Conservation (phyloP, 805 yeast genomes). For the Tetrapisispora phaffii region DNA sequence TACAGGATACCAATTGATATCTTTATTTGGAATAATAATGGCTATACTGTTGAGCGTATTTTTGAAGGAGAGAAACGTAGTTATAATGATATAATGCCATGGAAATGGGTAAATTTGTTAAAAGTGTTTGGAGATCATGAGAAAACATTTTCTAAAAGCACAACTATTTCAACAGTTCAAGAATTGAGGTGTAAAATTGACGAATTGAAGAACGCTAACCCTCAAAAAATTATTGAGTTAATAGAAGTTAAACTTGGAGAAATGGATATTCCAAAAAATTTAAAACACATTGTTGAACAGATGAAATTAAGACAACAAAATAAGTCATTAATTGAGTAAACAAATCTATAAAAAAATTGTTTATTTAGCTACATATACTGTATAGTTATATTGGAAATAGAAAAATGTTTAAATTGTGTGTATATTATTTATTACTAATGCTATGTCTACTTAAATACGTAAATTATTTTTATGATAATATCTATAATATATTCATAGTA, state of each 20-base stretch:
- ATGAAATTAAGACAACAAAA: constrained; percentile 1
- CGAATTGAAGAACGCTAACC: constrained; percentile 28
- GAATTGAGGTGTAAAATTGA: constrained; percentile 32
- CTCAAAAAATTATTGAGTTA: constrained; percentile 36
- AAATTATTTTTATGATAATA: neutral
- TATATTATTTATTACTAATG: neutral
- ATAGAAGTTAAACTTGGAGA: constrained; percentile 51
- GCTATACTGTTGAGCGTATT: constrained; percentile 83
- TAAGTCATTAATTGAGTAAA: neutral
- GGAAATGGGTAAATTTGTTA: constrained; percentile 72
- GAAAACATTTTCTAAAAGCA: constrained; percentile 25
- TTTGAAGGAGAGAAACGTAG: constrained; percentile 67
- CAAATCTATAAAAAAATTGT: neutral
- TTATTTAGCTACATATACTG: neutral
- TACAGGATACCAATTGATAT: constrained; percentile 55
- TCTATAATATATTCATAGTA: neutral
- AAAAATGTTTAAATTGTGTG: neutral
- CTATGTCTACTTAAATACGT: neutral
- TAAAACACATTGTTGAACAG: constrained; percentile 34
- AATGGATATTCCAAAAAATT: constrained; percentile 58
- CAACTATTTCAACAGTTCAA: constrained; percentile 31
- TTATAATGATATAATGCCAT: constrained; percentile 73
- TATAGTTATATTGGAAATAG: too few relatives aligned
- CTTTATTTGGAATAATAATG: constrained; percentile 71
- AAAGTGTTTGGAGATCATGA: constrained; percentile 51